A percentile compares a stretch with the other conserved stretches of the same genome.
phyloP scores from a whole-genome alignment of 192 early-diverging fungal genomes.

The Umbelopsis isabellina region DNA sequence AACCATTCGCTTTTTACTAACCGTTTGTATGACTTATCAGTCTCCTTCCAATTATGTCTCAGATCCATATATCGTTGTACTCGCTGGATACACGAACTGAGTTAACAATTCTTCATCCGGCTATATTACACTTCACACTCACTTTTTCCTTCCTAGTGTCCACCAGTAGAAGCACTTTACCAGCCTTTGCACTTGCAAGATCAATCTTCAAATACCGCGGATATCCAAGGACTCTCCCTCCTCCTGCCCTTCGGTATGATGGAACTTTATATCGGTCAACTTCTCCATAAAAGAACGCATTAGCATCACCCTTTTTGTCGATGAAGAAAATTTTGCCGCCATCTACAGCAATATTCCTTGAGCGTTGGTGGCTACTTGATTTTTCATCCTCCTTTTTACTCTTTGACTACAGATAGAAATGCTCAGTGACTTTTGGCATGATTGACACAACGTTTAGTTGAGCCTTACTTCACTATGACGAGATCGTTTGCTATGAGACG shows the following conservation, averaged over 20 bases:
- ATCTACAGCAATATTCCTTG: neutral
- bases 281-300: slow-evolving; percentile 38
- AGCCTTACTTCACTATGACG: neutral
- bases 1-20: neutral
- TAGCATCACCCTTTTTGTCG: slow-evolving; percentile 40
- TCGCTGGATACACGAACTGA: neutral
- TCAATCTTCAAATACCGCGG: slow-evolving; percentile 28
- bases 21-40: slow-evolving; percentile 32
- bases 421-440: neutral
- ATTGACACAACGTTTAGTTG: neutral
- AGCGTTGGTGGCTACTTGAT: neutral
- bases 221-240: slow-evolving; percentile 35
- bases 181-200: slow-evolving; percentile 26
- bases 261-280: slow-evolving; percentile 28
- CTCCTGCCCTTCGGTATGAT: slow-evolving; percentile 35
- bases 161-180: slow-evolving; percentile 29
- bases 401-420: neutral
- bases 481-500: slow-evolving; percentile 7
- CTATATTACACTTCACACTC: neutral
- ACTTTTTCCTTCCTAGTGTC: slow-evolving; percentile 14
- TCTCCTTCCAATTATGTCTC: slow-evolving; percentile 30
- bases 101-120: neutral
- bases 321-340: slow-evolving; percentile 24
- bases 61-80: slow-evolving; percentile 28
- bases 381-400: neutral